Conservation (phyloP, 768 basidiomycete species). For the Trichaptum fuscoviolaceum region DNA sequence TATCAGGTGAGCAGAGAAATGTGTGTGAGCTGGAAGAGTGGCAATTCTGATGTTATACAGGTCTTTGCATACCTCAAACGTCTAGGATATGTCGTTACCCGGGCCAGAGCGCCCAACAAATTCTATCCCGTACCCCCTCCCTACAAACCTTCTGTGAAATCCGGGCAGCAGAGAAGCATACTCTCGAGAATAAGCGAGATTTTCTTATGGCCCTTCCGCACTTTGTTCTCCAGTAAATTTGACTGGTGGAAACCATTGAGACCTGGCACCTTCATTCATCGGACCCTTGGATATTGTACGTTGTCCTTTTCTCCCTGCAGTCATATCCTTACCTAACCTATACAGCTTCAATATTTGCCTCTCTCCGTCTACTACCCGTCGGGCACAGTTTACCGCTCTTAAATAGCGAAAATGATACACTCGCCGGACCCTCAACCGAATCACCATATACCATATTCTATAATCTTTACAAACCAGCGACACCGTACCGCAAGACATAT, state of each 20-base stretch:
- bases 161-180: slow-evolving; percentile 26
- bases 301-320: slow-evolving; percentile 7
- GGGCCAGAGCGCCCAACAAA: slow-evolving; percentile 56
- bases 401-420: slow-evolving; percentile 16
- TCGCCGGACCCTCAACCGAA: slow-evolving; percentile 9
- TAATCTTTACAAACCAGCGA: slow-evolving; percentile 88
- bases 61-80: slow-evolving; percentile 91
- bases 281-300: slow-evolving; percentile 50
- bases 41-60: slow-evolving; percentile 32
- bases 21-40: neutral
- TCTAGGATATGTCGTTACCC: slow-evolving; percentile 82
- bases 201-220: slow-evolving; percentile 17
- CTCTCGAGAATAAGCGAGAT: slow-evolving; percentile 28
- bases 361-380: slow-evolving; percentile 67
- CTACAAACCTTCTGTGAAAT: slow-evolving; percentile 14
- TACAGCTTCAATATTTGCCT: slow-evolving; percentile 61
- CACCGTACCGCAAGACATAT: slow-evolving; percentile 71
- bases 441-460: slow-evolving; percentile 82
- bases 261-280: slow-evolving; percentile 41
- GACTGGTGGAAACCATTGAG: slow-evolving; percentile 68
- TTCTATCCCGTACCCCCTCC: slow-evolving; percentile 49
- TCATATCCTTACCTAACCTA: slow-evolving; percentile 20
- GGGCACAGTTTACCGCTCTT: slow-evolving; percentile 52
- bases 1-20: slow-evolving; percentile 62
- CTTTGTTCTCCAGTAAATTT: slow-evolving; percentile 29